Conservation (phyloP, 768 basidiomycete species). For the Calocybe gangraenosa region DNA sequence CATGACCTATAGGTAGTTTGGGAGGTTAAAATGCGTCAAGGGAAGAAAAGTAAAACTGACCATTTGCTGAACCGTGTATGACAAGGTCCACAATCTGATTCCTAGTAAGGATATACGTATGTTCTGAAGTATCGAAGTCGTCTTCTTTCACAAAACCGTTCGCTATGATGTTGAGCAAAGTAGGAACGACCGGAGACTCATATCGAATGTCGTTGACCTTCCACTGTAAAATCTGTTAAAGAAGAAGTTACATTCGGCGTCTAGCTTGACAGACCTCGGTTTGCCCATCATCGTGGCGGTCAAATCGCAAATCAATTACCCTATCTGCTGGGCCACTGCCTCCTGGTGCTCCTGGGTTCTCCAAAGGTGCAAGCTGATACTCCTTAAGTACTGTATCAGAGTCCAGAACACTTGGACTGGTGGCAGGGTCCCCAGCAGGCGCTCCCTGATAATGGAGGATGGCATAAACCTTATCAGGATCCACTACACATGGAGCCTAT, state of each 20-base stretch:
- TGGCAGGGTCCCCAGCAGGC: conserved; percentile 27
- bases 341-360: conserved; percentile 26
- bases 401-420: conserved; percentile 1
- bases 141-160: conserved; percentile 12
- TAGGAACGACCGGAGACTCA: conserved; percentile 17
- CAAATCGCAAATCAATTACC: conserved; percentile 6
- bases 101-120: conserved; percentile 17
- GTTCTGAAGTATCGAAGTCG: conserved; percentile 16
- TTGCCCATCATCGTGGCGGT: conserved; percentile 28
- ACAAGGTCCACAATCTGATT: too few species aligned
- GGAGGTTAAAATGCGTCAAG: background rate
- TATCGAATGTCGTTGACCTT: conserved; percentile 18
- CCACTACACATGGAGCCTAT: conserved; percentile 19
- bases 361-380: conserved; percentile 26
- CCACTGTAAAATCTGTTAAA: conserved; percentile 4
- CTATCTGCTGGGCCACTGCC: conserved; percentile 15
- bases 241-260: conserved; percentile 6
- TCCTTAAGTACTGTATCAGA: conserved; percentile 6
- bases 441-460: conserved; percentile 41
- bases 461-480: conserved; percentile 29
- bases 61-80: conserved; percentile 21
- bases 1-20: background rate
- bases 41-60: conserved; percentile 5
- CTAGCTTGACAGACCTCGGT: conserved; percentile 30
- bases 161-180: conserved; percentile 19